Percentiles rank a stretch among this genome's conserved stretches.
Evolutionary conservation across 108 stramenopile species (phyloP).

Genomic region (Nannochloropsis gaditana): DNA sequence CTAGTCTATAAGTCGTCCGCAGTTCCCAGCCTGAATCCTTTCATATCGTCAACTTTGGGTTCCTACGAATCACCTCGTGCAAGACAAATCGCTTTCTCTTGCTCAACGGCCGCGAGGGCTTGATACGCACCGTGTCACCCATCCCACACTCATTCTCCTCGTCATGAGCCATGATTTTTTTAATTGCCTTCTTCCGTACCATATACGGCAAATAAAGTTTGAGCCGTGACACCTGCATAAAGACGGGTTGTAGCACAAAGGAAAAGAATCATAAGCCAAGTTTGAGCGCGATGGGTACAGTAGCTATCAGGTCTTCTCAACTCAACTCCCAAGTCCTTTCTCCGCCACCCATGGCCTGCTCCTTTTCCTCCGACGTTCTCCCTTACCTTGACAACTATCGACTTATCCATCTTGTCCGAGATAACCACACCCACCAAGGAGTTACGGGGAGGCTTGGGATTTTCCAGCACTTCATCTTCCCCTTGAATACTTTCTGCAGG

Average conservation of each 20-base stretch:
- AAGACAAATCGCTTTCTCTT: not conserved
- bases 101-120: constrained; percentile 14
- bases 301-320: no score
- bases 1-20: no score
- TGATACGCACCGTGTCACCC: not conserved
- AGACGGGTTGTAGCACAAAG: no score
- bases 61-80: not conserved
- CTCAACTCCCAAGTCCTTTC: no score
- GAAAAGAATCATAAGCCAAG: no score
- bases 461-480: not conserved
- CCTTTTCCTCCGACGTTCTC: no score
- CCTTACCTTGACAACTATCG: not conserved
- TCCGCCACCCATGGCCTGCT: no score
- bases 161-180: constrained; percentile 20
- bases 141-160: constrained; percentile 12
- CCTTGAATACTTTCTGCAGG: not conserved
- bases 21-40: not conserved
- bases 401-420: not conserved
- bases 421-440: not conserved
- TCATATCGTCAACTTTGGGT: constrained; percentile 10
- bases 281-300: no score
- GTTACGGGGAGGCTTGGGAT: not conserved
- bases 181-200: constrained; percentile 3
- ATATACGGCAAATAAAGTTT: constrained; percentile 9
- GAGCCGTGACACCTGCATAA: not conserved